A percentile compares a stretch with the other conserved stretches of the same genome.
phyloP scores from a whole-genome alignment of 2,329 filamentous ascomycete species.

The Exophiala xenobiotica region DNA sequence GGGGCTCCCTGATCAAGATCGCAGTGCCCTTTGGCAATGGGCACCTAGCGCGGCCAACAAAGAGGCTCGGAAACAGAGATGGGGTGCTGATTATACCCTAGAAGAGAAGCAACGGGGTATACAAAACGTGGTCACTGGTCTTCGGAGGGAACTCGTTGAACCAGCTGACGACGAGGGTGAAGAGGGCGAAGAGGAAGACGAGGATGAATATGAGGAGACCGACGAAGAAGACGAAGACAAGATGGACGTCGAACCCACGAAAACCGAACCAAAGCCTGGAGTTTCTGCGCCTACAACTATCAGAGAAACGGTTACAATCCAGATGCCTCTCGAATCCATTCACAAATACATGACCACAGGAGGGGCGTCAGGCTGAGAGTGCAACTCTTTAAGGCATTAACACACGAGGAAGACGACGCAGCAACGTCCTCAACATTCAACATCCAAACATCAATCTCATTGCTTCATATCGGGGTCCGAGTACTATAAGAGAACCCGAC shows the following conservation, averaged over 20 bases:
- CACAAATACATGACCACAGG: conserved; percentile 55
- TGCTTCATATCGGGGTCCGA: no score
- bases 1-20: conserved; percentile 47
- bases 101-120: conserved; percentile 67
- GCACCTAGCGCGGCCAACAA: conserved; percentile 51
- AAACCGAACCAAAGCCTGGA: conserved; percentile 33
- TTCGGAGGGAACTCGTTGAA: conserved; percentile 59
- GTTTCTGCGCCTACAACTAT: conserved; percentile 39
- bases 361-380: conserved; percentile 7
- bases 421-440: background rate
- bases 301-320: conserved; percentile 31
- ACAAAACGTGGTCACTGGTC: conserved; percentile 69
- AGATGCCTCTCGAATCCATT: conserved; percentile 48
- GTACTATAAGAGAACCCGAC: no score
- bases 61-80: conserved; percentile 49
- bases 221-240: conserved; percentile 46
- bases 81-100: conserved; percentile 67
- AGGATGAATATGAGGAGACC: conserved; percentile 50
- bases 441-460: background rate
- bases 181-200: conserved; percentile 55
- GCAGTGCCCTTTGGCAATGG: conserved; percentile 62
- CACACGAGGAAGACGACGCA: background rate
- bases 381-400: no score
- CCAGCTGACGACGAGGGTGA: conserved; percentile 45
- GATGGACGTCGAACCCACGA: conserved; percentile 40